Percentiles rank a stretch among this genome's conserved stretches.
Conservation (phyloP, 805 yeast genomes). For the Diddensiella transvaalensis region DNA sequence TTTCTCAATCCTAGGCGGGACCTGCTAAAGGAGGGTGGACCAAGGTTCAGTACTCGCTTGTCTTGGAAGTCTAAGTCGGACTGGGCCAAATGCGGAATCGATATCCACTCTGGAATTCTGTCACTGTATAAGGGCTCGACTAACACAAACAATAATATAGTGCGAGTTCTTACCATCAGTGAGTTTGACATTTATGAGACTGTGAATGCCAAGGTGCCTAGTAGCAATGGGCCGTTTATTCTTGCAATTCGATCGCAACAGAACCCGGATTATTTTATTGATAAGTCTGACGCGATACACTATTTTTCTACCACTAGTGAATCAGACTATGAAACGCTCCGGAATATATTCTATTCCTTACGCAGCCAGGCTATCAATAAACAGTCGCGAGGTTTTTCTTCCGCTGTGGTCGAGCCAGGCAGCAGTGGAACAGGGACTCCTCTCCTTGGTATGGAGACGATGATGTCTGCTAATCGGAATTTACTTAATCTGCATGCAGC, state of each 20-base stretch:
- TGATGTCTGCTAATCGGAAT: background rate
- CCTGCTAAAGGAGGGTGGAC: conserved; percentile 23
- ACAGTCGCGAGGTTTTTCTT: background rate
- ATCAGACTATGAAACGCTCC: conserved; percentile 26
- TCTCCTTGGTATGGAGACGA: background rate
- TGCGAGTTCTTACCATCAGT: conserved; percentile 12
- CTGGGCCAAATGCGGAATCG: conserved; percentile 16
- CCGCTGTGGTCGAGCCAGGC: background rate
- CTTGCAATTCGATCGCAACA: conserved; percentile 27
- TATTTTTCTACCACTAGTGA: conserved; percentile 25
- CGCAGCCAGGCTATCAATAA: conserved; percentile 19
- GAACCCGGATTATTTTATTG: conserved; percentile 18
- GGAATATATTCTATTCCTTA: conserved; percentile 30
- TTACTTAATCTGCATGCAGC: conserved; percentile 5
- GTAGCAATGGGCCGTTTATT: conserved; percentile 20
- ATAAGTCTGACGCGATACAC: conserved; percentile 20
- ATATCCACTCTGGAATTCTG: conserved; percentile 7
- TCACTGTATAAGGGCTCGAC: conserved; percentile 10
- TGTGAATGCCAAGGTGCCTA: background rate
- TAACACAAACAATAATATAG: background rate
- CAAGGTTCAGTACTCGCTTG: conserved; percentile 17
- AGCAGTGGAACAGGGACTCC: background rate
- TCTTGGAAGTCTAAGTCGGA: conserved; percentile 13
- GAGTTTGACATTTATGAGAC: conserved; percentile 21
- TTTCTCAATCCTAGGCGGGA: conserved; percentile 33